Evolutionary conservation across 306 rosid species (phyloP), one percentile per base, ranked within the genome.

Genomic region (Herpetospermum pedunculosum): DNA sequence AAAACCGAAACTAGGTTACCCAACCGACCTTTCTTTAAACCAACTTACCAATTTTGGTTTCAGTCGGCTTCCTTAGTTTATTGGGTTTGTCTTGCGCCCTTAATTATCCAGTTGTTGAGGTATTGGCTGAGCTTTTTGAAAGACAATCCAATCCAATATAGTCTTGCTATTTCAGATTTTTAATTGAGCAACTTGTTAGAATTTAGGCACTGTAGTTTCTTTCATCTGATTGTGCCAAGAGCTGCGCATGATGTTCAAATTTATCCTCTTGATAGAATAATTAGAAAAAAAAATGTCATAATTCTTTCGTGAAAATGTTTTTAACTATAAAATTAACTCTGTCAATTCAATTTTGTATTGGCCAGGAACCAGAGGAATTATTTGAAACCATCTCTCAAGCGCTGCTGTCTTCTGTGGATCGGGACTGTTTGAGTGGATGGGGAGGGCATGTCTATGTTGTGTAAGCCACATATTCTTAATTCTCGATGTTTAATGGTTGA

Each of bases 381-480:
- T 95, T 95, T 68, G 99, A 95, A 87, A 85, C 92, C 77, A 79
- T 95, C 80, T 91, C 99, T 48, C 99, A 95, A 81, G 99, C 99
- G 37, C 84, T 95, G 85, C 77, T 89, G 58, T 89, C 99, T 41
- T 95, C 99, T 0, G 99, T 95, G 25, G 97, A 95, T 79, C 92
- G 99, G n/a, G 99, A 95, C 83, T 91, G 99, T 85, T 80, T 95
- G 81, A 95, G 99, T 84, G 99, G 99, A 75, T 95, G 99, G 99
- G 97, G 97, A 76, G 99, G 99, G 47, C 99, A 95, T 62, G 90
- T 95, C 83, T 95, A 81, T 63, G 85, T 95, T 79, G 96, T 95
- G 99, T 91, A 91, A 95, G 97, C 72, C 77, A 38, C 62, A 11
- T 40, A 65, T 67, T 62, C 53, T 62, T 32, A 28, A 9, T 10